Evolutionary conservation across 2,329 filamentous ascomycete genomes (phyloP).

Genomic region (Penicillium sp.): DNA sequence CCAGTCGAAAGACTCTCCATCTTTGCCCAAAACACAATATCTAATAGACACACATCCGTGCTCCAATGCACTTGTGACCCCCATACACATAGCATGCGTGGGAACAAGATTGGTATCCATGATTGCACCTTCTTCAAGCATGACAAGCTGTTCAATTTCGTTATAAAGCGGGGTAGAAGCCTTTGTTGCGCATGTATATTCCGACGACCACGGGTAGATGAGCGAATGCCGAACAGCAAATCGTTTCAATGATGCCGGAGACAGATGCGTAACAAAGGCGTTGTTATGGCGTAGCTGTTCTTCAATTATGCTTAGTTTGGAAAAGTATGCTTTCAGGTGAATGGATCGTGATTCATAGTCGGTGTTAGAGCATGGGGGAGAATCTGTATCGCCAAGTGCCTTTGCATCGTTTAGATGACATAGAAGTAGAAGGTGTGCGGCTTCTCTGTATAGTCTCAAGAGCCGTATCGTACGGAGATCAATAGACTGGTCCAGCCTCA

Average conservation of each 20-base stretch:
- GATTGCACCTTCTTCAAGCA: conserved; percentile 2
- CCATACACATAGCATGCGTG: conserved; percentile 3
- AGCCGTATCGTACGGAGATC: not conserved
- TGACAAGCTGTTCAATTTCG: not conserved
- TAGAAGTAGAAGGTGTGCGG: not conserved
- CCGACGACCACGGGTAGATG: not conserved
- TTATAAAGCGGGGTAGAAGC: not conserved
- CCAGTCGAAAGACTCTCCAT: conserved; percentile 8
- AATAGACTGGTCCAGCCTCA: not conserved
- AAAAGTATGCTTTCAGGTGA: conserved; percentile 5
- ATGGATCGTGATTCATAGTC: not conserved
- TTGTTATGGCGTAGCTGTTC: not conserved
- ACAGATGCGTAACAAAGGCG: not conserved
- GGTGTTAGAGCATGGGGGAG: not conserved
- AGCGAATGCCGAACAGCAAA: not conserved
- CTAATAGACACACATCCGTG: conserved; percentile 6
- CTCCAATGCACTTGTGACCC: conserved; percentile 5
- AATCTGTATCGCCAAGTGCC: not conserved
- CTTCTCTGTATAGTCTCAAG: not conserved
- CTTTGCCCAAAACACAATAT: conserved; percentile 5
- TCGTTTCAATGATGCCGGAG: not conserved
- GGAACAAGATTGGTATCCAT: not conserved
- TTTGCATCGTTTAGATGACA: not conserved
- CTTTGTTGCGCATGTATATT: not conserved
- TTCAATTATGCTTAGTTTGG: conserved; percentile 5